phyloP scores from a whole-genome alignment of 169 alveolate species.

The Plasmodium yoelii region DNA sequence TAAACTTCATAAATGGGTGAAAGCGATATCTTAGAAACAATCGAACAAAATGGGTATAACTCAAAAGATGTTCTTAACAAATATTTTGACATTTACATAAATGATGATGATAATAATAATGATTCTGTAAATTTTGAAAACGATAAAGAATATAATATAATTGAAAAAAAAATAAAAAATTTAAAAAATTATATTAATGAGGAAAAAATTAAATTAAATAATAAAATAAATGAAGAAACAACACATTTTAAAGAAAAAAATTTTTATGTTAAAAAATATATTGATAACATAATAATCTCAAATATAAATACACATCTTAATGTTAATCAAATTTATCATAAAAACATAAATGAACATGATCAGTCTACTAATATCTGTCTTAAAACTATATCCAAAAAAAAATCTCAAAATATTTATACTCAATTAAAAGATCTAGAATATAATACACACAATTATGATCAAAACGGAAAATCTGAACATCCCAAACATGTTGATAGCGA shows the following conservation, averaged over 20 bases:
- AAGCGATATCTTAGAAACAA: neutral
- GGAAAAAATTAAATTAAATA: slow-evolving; percentile 12
- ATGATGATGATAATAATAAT: neutral
- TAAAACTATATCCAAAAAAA: no score
- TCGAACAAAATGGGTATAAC: slow-evolving; percentile 5
- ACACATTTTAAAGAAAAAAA: slow-evolving; percentile 13
- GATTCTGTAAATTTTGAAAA: neutral
- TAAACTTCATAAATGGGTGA: slow-evolving; percentile 32
- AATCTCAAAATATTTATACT: no score
- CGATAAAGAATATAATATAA: slow-evolving; percentile 5
- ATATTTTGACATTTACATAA: slow-evolving; percentile 17
- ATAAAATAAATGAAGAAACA: slow-evolving; percentile 29
- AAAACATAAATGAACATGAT: neutral
- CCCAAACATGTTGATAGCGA: no score
- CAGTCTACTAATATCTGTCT: no score
- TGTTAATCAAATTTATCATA: neutral
- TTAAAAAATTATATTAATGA: slow-evolving; percentile 5
- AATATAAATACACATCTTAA: neutral
- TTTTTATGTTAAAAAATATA: neutral
- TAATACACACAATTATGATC: no score
- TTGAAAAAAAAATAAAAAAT: neutral
- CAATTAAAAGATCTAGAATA: no score
- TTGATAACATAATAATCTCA: neutral
- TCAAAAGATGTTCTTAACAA: slow-evolving; percentile 11
- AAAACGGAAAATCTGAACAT: no score